Conservation (phyloP, 768 basidiomycete genomes). For the Kwoniella botswanensis region DNA sequence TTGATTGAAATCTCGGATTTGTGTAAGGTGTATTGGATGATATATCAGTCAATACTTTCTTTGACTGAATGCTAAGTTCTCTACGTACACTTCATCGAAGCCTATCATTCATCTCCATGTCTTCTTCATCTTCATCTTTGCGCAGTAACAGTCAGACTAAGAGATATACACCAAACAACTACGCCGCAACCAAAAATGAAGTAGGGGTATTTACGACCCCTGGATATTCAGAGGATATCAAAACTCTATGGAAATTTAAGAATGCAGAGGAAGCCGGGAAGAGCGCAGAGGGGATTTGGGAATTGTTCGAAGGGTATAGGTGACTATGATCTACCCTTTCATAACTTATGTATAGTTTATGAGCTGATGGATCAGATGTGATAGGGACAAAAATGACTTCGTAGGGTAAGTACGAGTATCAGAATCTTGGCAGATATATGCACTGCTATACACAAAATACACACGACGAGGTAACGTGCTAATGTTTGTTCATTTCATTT, state of each 20-base stretch:
- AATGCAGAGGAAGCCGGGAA: constrained; percentile 43
- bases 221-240: constrained; percentile 51
- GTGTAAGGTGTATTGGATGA: no score
- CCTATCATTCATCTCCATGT: no score
- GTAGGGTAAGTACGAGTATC: constrained; percentile 33
- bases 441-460: no score
- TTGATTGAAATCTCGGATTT: no score
- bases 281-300: constrained; percentile 42
- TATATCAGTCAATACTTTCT: no score
- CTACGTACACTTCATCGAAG: neutral
- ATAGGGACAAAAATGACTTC: constrained; percentile 33
- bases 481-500: neutral
- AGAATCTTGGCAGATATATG: neutral
- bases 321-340: neutral
- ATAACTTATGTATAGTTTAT: neutral
- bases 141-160: neutral
- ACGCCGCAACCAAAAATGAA: constrained; percentile 44
- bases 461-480: no score
- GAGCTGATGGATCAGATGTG: neutral
- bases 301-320: constrained; percentile 43
- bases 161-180: constrained; percentile 2
- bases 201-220: constrained; percentile 56
- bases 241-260: constrained; percentile 52
- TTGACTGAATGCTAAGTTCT: no score
- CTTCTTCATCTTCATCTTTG: neutral